Conservation (phyloP, 108 stramenopile species). For the Cyclostephanos invisitatus region DNA sequence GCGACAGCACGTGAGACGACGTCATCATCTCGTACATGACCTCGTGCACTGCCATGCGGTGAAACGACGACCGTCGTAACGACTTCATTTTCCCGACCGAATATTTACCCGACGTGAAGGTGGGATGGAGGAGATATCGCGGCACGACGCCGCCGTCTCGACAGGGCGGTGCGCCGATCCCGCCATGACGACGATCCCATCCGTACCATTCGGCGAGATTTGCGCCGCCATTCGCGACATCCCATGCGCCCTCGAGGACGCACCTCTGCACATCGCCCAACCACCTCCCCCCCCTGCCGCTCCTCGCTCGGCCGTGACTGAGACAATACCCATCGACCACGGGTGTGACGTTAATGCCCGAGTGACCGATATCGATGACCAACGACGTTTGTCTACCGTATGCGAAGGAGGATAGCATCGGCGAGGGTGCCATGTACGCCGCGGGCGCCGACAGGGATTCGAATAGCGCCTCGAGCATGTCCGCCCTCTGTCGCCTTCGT, state of each 20-base stretch:
- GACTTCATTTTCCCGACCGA: conserved; percentile 13
- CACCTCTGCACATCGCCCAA: conserved; percentile 52
- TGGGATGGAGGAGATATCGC: conserved; percentile 15
- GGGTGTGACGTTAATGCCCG: conserved; percentile 73
- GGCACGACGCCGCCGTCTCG: conserved; percentile 25
- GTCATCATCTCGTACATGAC: conserved; percentile 82
- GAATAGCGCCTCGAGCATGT: conserved; percentile 71
- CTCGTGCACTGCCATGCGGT: conserved; percentile 72
- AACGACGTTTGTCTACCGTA: conserved; percentile 79
- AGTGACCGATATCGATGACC: conserved; percentile 78
- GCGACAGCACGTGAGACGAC: conserved; percentile 28
- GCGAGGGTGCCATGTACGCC: conserved; percentile 70
- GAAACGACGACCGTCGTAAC: conserved; percentile 47
- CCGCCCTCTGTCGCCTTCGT: conserved; percentile 54
- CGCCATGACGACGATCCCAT: conserved; percentile 28
- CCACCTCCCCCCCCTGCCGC: conserved; percentile 82
- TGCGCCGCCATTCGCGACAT: conserved; percentile 9
- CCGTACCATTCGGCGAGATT: conserved; percentile 54
- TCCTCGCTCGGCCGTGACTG: conserved; percentile 64
- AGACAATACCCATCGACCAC: conserved; percentile 80
- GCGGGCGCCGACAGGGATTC: conserved; percentile 77
- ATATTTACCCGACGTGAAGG: conserved; percentile 5
- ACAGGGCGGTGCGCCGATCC: conserved; percentile 57
- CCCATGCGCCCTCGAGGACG: conserved; percentile 32
- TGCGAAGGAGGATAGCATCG: conserved; percentile 83